Percentiles rank a stretch among this genome's conserved stretches.
phyloP scores from a whole-genome alignment of 306 rosid species.

The Quercus variabilis region DNA sequence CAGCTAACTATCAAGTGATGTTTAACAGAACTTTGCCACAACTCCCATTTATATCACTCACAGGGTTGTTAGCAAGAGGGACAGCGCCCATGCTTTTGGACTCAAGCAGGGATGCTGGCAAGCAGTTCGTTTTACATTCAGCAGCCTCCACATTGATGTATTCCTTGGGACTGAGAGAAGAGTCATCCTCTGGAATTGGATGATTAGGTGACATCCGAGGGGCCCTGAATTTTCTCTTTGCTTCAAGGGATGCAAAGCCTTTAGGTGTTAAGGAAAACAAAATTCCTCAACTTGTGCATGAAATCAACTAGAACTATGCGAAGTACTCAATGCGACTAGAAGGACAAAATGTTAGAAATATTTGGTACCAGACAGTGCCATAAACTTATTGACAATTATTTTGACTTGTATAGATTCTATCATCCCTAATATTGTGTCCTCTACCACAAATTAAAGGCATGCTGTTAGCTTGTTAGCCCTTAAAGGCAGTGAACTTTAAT shows the following conservation, averaged over 20 bases:
- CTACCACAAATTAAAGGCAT: neutral
- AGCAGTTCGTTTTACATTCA: constrained; percentile 31
- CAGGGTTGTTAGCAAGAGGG: constrained; percentile 35
- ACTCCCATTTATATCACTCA: constrained; percentile 27
- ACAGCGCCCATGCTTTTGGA: constrained; percentile 19
- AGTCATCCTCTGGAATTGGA: constrained; percentile 33
- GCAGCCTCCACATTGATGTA: constrained; percentile 26
- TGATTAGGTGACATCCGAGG: constrained; percentile 69
- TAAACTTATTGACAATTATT: neutral
- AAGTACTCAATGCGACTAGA: neutral
- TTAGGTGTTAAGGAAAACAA: constrained; percentile 48
- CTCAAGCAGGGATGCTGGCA: constrained; percentile 23
- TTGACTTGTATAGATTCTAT: neutral
- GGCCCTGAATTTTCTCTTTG: constrained; percentile 77
- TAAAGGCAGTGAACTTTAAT: neutral
- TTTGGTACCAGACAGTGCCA: neutral
- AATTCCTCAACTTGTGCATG: neutral
- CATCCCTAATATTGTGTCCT: neutral
- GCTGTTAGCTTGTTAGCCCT: neutral
- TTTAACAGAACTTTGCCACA: constrained; percentile 16
- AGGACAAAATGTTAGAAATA: neutral
- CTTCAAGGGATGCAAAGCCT: constrained; percentile 98
- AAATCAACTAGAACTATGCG: no score
- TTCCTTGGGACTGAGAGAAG: constrained; percentile 41
- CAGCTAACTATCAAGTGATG: constrained; percentile 3